Evolutionary conservation across 2,329 filamentous ascomycete genomes (phyloP), one percentile per base, ranked within the genome.

Genomic region (Penicillium thymicola): DNA sequence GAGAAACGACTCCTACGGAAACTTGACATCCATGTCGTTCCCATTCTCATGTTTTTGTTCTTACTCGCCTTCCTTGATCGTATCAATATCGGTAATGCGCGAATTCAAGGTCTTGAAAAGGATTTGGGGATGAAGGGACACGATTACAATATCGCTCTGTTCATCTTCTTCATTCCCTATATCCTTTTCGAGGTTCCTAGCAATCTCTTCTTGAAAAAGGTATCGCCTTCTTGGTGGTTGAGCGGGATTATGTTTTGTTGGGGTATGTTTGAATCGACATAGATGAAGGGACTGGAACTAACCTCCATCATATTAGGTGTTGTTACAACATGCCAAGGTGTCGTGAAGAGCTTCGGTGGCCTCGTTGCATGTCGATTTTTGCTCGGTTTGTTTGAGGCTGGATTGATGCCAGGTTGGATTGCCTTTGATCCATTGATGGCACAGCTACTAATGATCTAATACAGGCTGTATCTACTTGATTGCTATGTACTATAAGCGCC

Each of bases 1-100:
- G 79, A 82, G 58, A 78, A 75, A 64, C 76, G 73, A 55, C 65
- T 81, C 14, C 61, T 82, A 8, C 67, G 76, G 44, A 83, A 82
- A 67, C 72, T 75, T 48, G 80, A 82, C 59, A 57, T 79, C 14
- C 72, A 76, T 44, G 71, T 82, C 27, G 66, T 82, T 7, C 80
- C 81, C 0, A 75, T 79, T 16, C 66, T 83, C 10, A 77, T 73
- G 54, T 53, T 79, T 5, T 65, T 82, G 1, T 80, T 76, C 57
- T 65, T 79, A 14, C 68, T 78, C 37, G 72, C 75, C 3, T 80
- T 79, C 52, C 65, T 80, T 9, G 78, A 80, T 59, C 71, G 78
- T n/a, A 74, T 76, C 64, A 77, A 77, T 58, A 79, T 80, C 51
- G 78, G 76, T 28, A 80, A 81, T 66, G 78, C 78, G 1, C 71